phyloP scores from a whole-genome alignment of 129 eudicot genomes.

The Saposhnikovia divaricata region DNA sequence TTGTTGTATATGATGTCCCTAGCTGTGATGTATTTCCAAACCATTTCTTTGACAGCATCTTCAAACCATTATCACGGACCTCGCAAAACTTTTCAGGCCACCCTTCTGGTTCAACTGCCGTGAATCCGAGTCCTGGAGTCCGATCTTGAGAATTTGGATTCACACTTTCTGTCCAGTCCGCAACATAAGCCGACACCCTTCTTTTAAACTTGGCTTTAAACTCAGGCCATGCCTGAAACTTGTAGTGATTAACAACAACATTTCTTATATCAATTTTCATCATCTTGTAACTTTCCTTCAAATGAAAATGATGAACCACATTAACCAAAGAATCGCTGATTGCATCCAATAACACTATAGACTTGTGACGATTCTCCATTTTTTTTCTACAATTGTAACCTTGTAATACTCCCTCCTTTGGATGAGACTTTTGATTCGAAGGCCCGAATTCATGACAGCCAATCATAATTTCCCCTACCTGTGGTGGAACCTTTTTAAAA shows the following conservation, averaged over 20 bases:
- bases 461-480: conserved; percentile 38
- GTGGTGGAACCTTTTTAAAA: not conserved
- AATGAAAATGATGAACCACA: conserved; percentile 63
- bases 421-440: conserved; percentile 44
- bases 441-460: conserved; percentile 71
- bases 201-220: conserved; percentile 85
- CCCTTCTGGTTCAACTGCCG: conserved; percentile 57
- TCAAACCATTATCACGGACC: conserved; percentile 48
- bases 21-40: conserved; percentile 19
- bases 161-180: conserved; percentile 50
- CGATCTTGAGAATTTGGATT: conserved; percentile 64
- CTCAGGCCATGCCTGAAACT: conserved; percentile 89
- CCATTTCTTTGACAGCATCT: conserved; percentile 45
- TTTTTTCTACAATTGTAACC: conserved; percentile 63
- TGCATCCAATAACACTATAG: conserved; percentile 46
- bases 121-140: conserved; percentile 74
- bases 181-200: conserved; percentile 86
- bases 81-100: conserved; percentile 74
- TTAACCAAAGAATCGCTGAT: conserved; percentile 50
- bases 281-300: conserved; percentile 40
- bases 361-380: conserved; percentile 67
- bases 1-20: not conserved
- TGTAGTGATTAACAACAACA: conserved; percentile 72
- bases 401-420: conserved; percentile 51
- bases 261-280: conserved; percentile 11